These are phyloP conservation scores for Darksidea phi DNA, from an alignment of 495 filamentous ascomycete genomes.

Conservation along the genomic window DNA sequence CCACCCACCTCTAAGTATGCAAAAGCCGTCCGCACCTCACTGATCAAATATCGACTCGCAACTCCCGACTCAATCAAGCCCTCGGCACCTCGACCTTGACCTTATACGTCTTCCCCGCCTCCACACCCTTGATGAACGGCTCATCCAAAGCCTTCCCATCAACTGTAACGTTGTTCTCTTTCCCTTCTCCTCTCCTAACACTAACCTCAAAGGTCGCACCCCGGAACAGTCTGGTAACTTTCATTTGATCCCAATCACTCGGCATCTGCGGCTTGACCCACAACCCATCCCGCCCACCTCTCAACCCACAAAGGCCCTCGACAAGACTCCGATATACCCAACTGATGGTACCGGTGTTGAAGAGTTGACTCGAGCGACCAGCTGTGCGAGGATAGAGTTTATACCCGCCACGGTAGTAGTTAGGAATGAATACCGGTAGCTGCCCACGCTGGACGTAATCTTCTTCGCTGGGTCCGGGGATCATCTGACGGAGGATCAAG, in stretches of 20 bases:
- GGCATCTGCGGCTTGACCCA: constrained; percentile 52
- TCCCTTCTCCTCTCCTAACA: constrained; percentile 47
- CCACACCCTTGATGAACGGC: constrained; percentile 6
- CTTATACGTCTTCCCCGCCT: constrained; percentile 17
- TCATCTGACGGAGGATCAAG: constrained; percentile 50
- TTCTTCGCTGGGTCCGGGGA: constrained; percentile 52
- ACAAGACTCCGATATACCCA: constrained; percentile 57
- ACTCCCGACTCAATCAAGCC: background rate
- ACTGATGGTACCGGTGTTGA: constrained; percentile 58
- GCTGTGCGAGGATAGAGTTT: constrained; percentile 53
- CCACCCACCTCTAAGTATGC: no score
- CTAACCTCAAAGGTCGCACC: constrained; percentile 53
- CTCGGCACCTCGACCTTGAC: constrained; percentile 17
- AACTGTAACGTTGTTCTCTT: constrained; percentile 44
- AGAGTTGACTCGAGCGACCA: constrained; percentile 55
- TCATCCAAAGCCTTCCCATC: constrained; percentile 23
- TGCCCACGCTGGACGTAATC: constrained; percentile 57
- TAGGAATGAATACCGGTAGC: constrained; percentile 57
- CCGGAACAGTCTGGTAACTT: constrained; percentile 51
- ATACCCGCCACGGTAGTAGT: constrained; percentile 58
- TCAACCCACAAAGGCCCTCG: constrained; percentile 55
- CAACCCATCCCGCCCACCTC: constrained; percentile 50
- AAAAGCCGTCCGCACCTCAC: no score
- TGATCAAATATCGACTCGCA: background rate
- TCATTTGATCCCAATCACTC: constrained; percentile 50